phyloP scores from a whole-genome alignment of 441 rosid genomes.

The Flueggea neowawraea region DNA sequence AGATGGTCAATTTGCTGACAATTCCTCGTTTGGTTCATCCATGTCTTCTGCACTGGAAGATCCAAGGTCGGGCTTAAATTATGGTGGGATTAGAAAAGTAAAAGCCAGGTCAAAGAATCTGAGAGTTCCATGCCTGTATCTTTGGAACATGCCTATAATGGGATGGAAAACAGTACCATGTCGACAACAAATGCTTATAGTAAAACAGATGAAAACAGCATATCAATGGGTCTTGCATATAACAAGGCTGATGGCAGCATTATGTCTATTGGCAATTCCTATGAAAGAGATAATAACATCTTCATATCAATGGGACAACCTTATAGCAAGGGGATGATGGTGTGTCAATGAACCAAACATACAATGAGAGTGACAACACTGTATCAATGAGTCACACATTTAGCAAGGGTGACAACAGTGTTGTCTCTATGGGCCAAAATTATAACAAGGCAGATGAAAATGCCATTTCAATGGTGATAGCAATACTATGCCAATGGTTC shows the following conservation, averaged over 20 bases:
- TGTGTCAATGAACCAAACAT: conserved; percentile 33
- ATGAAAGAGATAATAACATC: conserved; percentile 32
- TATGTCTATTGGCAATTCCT: conserved; percentile 31
- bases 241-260: conserved; percentile 36
- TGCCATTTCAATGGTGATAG: conserved; percentile 34
- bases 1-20: conserved; percentile 36
- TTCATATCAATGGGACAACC: conserved; percentile 57
- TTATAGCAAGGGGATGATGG: conserved; percentile 40
- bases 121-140: conserved; percentile 36
- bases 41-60: conserved; percentile 48
- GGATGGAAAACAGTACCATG: conserved; percentile 30
- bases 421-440: conserved; percentile 47
- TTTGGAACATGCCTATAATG: conserved; percentile 34
- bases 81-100: conserved; percentile 67
- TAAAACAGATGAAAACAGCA: conserved; percentile 37
- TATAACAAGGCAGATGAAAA: conserved; percentile 41
- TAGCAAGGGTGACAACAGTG: conserved; percentile 30
- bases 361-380: conserved; percentile 28
- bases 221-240: conserved; percentile 40
- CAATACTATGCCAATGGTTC: conserved; percentile 27
- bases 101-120: conserved; percentile 58
- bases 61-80: conserved; percentile 41
- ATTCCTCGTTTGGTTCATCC: conserved; percentile 52
- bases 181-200: conserved; percentile 29
- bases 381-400: conserved; percentile 26